Evolutionary conservation across 2,329 filamentous ascomycete species (phyloP), one percentile per base, ranked within the genome.

Genomic region (Sporothrix phasma): DNA sequence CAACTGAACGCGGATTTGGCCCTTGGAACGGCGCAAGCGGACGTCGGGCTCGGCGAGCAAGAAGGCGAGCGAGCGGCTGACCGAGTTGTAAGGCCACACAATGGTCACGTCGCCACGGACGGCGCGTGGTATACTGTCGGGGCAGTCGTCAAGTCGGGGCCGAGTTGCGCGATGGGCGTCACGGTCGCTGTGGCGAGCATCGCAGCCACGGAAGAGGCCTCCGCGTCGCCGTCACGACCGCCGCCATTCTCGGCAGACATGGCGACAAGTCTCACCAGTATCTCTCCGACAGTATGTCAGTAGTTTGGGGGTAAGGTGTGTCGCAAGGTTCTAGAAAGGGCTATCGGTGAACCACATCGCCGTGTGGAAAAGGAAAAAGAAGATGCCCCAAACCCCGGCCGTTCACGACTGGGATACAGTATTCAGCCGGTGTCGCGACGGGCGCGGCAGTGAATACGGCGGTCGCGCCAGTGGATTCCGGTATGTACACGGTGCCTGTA

Each of bases 11-110:
- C 92, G 87, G 24, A 96, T 85, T 75, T 96, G 91, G 13, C 93
- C 93, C 68, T 84, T 88, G 46, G 82, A 80, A 67, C 85, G 84
- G 64, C 93, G 89, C 60, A 93, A 80, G 56, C 90, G 88, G 71
- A 92, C 89, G 73, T 97, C 91, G 53, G 87, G 86, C 70, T 97
- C 92, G 53, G 89, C 89, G 39, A 97, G 82, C 22, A 95, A 82
- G 60, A 97, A 86, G 29, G 90, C 88, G 69, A 92, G 82, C 45
- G 86, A 86, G 62, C 83, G 84, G 34, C 83, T 88, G 29, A 90
- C 85, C 24, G 88, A 88, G 68, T 89, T 96, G 75, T 90, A 97
- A 0, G 93, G 93, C 92, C 93, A 97, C 65, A 90, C 86, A 41
- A 97, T 84, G 8, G 91, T 93, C 24, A 97, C 84, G 17, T 89